These are phyloP conservation scores for Kregervanrija delftensis DNA, from an alignment of 805 yeast species.

Conservation along the genomic window DNA sequence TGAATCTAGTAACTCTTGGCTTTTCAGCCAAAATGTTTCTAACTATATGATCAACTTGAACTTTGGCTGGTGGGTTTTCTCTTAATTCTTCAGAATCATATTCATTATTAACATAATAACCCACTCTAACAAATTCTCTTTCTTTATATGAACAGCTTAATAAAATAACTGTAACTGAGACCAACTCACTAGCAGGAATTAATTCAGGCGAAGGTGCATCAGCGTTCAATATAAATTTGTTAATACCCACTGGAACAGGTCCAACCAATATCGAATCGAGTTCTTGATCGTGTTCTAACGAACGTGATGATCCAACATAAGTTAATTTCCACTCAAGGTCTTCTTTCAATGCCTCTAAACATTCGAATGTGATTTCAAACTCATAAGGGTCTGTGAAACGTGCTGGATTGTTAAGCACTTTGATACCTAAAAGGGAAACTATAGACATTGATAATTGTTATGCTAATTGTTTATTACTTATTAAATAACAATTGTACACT, in stretches of 20 bases:
- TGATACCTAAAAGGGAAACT: constrained; percentile 85
- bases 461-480: not conserved
- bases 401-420: constrained; percentile 92
- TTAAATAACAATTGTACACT: too few species aligned
- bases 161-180: constrained; percentile 89
- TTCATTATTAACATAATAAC: constrained; percentile 96
- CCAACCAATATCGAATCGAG: constrained; percentile 95
- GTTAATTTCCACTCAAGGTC: constrained; percentile 97
- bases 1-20: constrained; percentile 94
- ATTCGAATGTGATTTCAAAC: constrained; percentile 95
- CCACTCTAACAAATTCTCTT: constrained; percentile 93
- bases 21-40: constrained; percentile 94
- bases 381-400: constrained; percentile 89
- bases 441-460: constrained; percentile 59
- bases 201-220: constrained; percentile 96
- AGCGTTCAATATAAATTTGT: constrained; percentile 86
- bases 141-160: constrained; percentile 91
- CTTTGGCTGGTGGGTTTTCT: constrained; percentile 89
- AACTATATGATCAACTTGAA: constrained; percentile 88
- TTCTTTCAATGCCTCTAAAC: constrained; percentile 83
- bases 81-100: constrained; percentile 89
- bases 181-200: constrained; percentile 93
- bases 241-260: constrained; percentile 96
- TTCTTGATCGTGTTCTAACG: constrained; percentile 94
- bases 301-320: constrained; percentile 92